phyloP scores from a whole-genome alignment of 139 green algal species.

The Tetradesmus lagerheimii region DNA sequence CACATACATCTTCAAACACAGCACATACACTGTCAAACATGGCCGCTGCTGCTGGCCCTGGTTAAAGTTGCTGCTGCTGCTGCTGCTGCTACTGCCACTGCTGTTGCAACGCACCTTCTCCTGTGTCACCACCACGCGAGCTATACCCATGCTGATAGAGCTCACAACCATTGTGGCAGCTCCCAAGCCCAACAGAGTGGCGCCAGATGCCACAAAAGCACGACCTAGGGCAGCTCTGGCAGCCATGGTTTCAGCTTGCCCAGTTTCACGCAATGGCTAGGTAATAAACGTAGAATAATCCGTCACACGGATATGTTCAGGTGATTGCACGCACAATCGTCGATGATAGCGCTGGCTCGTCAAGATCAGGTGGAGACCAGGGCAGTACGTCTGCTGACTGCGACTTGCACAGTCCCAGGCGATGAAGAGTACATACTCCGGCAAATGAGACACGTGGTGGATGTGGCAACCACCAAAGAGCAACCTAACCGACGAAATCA shows the following conservation, averaged over 20 bases:
- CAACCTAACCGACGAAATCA: not conserved
- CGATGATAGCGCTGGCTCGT: not conserved
- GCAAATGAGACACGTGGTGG: too few species aligned
- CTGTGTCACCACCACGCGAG: constrained; percentile 48
- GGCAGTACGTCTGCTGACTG: too few species aligned
- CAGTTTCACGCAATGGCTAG: not conserved
- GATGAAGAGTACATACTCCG: too few species aligned
- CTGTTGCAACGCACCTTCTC: constrained; percentile 48
- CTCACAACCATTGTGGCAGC: constrained; percentile 55
- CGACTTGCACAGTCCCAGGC: too few species aligned
- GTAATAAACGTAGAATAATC: not conserved
- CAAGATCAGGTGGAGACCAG: not conserved
- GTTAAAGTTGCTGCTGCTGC: not conserved
- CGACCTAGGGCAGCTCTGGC: constrained; percentile 55
- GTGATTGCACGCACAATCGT: too few species aligned
- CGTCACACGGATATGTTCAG: too few species aligned
- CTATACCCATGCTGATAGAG: constrained; percentile 56
- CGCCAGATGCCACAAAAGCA: constrained; percentile 56
- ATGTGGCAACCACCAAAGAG: not conserved
- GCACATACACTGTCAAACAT: too few species aligned
- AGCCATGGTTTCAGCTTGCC: constrained; percentile 21
- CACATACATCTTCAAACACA: too few species aligned
- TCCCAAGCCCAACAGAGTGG: constrained; percentile 57
- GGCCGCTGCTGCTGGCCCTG: too few species aligned
- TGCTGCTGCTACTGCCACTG: not conserved